Evolutionary conservation across 441 rosid species (phyloP), one percentile per base, ranked within the genome.

Genomic region (Cnidoscolus chayamansa): DNA sequence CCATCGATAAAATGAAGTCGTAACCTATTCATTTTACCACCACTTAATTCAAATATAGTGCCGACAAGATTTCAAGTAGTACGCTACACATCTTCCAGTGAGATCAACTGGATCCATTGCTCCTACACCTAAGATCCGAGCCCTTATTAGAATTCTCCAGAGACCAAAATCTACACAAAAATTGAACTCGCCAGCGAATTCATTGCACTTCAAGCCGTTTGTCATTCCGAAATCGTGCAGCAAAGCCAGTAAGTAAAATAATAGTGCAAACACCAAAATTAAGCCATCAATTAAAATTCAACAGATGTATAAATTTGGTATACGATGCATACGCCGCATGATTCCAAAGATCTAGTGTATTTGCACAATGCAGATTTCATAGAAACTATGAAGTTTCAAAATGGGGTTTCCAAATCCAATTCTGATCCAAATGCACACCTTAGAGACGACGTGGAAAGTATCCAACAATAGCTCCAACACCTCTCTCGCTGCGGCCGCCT

Each of bases 381-480:
- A 10, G 50, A 9, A 59, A 54, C 2, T 40, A 19, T 4, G 31
- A 19, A 40, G 17, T 13, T 55, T 25, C 43, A 30, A 43, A 56
- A 43, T 37, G 61, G 37, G 37, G 43, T 32, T 45, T 15, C 40
- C 7, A 30, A 72, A 40, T 63, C 63, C 53, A 4, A 32, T 12
- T 40, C n/a, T 19, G 61, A 72, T 51, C 69, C 60, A 49, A 54
- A 62, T 10, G 15, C 60, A 68, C 8, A 90, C 97, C 98, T 93
- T 95, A 13, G 98, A 95, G 11, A 95, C 97, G 6, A 95, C 95
- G 72, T 93, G 99, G 77, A 90, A 95, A 0, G 92, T 90, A 77
- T 95, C 95, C 31, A 93, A 86, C 85, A 95, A 78, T 74, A 84
- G 73, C 84, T 95, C 97, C 67, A 95, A 79, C 60, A 88, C 86